Conservation (phyloP, 768 basidiomycete species). For the Chalciporus sphaerocephalus region DNA sequence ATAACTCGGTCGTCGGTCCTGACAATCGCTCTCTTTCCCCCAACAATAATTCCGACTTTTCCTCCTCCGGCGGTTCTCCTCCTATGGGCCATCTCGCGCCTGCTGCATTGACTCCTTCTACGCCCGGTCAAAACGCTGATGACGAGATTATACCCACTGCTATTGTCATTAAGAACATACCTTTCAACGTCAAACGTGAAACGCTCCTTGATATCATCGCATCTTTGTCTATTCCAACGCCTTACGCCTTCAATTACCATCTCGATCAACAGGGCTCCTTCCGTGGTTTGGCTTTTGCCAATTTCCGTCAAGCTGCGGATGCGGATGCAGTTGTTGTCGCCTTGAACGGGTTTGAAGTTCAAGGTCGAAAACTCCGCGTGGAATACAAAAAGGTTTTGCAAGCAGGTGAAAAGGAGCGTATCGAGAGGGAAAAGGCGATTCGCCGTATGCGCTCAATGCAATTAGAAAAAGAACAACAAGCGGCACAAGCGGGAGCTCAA, state of each 20-base stretch:
- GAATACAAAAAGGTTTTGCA: conserved; percentile 99
- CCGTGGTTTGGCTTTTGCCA: conserved; percentile 96
- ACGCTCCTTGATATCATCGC: conserved; percentile 95
- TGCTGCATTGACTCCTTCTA: conserved; percentile 44
- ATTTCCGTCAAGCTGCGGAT: conserved; percentile 87
- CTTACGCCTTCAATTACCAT: conserved; percentile 99
- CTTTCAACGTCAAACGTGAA: conserved; percentile 97
- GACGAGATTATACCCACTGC: conserved; percentile 98
- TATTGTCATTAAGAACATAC: conserved; percentile 99
- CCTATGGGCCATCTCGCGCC: conserved; percentile 46
- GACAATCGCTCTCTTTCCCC: conserved; percentile 81
- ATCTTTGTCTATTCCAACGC: conserved; percentile 89
- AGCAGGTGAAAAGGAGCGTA: conserved; percentile 97
- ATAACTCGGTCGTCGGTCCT: conserved; percentile 45
- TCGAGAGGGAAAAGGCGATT: conserved; percentile 97
- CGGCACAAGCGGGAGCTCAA: conserved; percentile 23
- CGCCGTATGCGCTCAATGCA: conserved; percentile 98
- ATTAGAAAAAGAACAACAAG: conserved; percentile 74
- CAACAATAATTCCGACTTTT: conserved; percentile 84
- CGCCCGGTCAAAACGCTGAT: conserved; percentile 53
- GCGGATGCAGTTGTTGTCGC: conserved; percentile 96
- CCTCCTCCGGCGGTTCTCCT: conserved; percentile 81
- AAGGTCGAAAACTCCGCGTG: conserved; percentile 94
- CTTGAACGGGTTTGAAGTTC: conserved; percentile 92
- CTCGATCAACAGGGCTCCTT: conserved; percentile 94